These are phyloP conservation scores for Dendrobium huoshanense DNA, from an alignment of 106 monocot genomes.

Conservation along the genomic window DNA sequence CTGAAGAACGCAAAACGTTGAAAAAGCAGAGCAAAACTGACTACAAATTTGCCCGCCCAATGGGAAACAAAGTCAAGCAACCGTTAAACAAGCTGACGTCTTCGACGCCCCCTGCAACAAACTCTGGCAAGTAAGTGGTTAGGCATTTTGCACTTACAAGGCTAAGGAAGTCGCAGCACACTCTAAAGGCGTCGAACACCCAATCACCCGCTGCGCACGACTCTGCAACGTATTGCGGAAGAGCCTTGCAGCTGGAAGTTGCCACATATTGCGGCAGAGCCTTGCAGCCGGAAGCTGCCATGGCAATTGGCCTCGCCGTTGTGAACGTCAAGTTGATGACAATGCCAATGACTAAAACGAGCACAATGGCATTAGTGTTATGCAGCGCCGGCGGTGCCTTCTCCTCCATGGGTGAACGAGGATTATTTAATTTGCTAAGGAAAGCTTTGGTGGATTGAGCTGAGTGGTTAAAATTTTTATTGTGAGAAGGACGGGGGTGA, in stretches of 20 bases:
- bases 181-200: constrained; percentile 5
- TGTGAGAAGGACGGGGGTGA: too few relatives aligned
- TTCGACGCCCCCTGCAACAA: not conserved
- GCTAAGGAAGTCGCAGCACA: not conserved
- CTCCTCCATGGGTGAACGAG: too few relatives aligned
- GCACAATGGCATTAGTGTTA: too few relatives aligned
- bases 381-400: too few relatives aligned
- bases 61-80: not conserved
- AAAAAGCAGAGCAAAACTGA: too few relatives aligned
- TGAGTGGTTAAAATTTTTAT: too few relatives aligned
- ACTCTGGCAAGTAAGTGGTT: not conserved
- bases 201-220: not conserved
- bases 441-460: too few relatives aligned
- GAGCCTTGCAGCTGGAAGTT: too few relatives aligned
- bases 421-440: too few relatives aligned
- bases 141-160: not conserved
- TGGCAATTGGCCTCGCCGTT: not conserved
- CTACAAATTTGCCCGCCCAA: not conserved
- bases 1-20: too few relatives aligned
- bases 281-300: too few relatives aligned
- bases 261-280: not conserved
- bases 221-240: not conserved
- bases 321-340: not conserved
- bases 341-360: not conserved
- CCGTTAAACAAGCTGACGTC: not conserved